These are phyloP conservation scores for Fraxinus pennsylvanica DNA, from an alignment of 257 asterid species.

Conservation along the genomic window DNA sequence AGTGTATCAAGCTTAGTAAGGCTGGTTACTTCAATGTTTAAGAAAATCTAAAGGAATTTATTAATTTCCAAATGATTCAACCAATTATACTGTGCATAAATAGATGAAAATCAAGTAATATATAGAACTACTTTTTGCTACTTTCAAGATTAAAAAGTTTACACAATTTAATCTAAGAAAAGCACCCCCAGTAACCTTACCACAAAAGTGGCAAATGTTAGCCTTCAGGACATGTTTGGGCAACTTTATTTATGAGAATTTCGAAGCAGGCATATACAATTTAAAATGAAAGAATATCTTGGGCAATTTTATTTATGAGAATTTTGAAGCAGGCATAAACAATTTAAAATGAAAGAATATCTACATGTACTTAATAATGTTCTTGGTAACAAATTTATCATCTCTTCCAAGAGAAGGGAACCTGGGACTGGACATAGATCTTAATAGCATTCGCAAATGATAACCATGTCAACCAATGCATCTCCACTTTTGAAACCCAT, in stretches of 20 bases:
- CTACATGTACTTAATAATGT: not conserved
- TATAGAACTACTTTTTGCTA: not conserved
- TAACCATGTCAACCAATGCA: not conserved
- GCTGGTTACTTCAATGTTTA: not conserved
- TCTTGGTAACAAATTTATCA: not conserved
- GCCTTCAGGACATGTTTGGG: not conserved
- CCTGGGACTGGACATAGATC: not conserved
- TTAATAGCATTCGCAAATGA: not conserved
- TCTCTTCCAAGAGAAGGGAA: not conserved
- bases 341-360: not conserved
- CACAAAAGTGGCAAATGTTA: not conserved
- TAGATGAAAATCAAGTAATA: not conserved
- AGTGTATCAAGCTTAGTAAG: not conserved
- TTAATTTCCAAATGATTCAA: not conserved
- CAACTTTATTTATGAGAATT: too few relatives aligned
- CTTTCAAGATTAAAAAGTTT: conserved; percentile 2
- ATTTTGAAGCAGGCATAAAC: not conserved
- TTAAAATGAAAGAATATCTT: not conserved
- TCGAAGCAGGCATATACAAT: not conserved
- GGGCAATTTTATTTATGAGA: too few relatives aligned
- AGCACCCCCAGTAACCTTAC: not conserved
- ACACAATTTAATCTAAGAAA: not conserved
- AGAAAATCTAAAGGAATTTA: not conserved
- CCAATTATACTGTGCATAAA: not conserved
- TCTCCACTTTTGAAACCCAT: not conserved